Base-by-base conservation (phyloP, 73 alveolate species). In the Halteria grandinella region DNA sequence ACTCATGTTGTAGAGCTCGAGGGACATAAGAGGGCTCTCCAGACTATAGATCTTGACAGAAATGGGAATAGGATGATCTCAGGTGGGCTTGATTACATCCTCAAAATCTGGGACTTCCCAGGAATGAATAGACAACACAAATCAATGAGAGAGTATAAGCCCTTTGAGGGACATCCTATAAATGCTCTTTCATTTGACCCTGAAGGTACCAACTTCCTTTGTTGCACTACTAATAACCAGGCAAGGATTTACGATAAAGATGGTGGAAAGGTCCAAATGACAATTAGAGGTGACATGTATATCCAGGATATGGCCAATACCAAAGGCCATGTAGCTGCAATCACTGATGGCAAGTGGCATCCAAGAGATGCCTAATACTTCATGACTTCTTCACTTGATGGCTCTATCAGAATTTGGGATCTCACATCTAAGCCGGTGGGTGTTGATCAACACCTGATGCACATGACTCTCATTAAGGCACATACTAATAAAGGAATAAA, bases 231-330 rank as follows among this genome's bases (percentile, higher is more conserved):
- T n/a, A 87, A 85, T 45, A 64, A 90, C 44, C 87, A 92, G 64
- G 97, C 97, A 1, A 83, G 90, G 85, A 76, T 95, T n/a, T 81
- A 86, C 41, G 84, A 92, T 74, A 83, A 97, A 52, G 97, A 93
- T 57, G 99, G 99, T 0, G 91, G 70, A 7, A 86, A 74, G 59
- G 92, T 88, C n/a, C 63, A 85, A 34, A 87, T 92, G 37, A 93
- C 98, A 25, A 79, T 92, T 51, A 90, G 94, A 75, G 99, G 99
- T 0, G 99, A 95, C 78, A 92, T 89, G 95, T 95, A 95, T 79
- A 91, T 95, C 57, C 83, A 87, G 37, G 99, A 95, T 64, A 88
- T 91, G 45, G 82, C 71, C 54, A 93, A 93, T 55, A 95, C 99
- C n/a, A 87, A 91, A 58, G 99, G 99, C 0, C 99, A 95, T 77